Conservation (phyloP, 2,329 filamentous ascomycete genomes). For the Taxawa tesnikishii region DNA sequence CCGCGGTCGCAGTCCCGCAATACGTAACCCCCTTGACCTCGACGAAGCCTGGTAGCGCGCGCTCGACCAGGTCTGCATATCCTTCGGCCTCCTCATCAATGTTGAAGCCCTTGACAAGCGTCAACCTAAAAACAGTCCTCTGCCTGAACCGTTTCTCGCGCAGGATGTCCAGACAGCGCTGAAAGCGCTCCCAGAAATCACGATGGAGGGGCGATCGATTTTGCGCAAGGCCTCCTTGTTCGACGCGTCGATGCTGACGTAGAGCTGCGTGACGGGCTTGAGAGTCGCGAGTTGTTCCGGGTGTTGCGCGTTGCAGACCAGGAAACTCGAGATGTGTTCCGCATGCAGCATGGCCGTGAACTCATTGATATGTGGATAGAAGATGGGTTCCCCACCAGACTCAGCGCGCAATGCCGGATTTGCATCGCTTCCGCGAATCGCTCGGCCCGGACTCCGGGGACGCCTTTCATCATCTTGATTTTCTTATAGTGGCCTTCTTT, state of each 20-base stretch:
- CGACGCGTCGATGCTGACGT: constrained; percentile 90
- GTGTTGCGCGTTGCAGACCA: constrained; percentile 96
- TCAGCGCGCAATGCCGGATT: constrained; percentile 86
- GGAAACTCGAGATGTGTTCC: constrained; percentile 82
- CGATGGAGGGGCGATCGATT: constrained; percentile 84
- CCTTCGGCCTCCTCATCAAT: constrained; percentile 85
- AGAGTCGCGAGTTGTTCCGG: constrained; percentile 77
- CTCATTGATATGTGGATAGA: constrained; percentile 95
- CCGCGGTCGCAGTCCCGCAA: constrained; percentile 79
- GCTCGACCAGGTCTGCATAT: constrained; percentile 79
- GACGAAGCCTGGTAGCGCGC: constrained; percentile 78
- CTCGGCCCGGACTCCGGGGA: constrained; percentile 84
- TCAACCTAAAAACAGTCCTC: constrained; percentile 87
- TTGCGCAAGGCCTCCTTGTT: constrained; percentile 77
- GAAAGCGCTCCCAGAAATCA: constrained; percentile 96
- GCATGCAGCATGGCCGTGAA: constrained; percentile 72
- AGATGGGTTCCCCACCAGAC: constrained; percentile 96
- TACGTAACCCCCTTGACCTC: constrained; percentile 97
- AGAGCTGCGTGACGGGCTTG: constrained; percentile 82
- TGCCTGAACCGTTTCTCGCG: constrained; percentile 72
- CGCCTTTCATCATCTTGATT: constrained; percentile 92
- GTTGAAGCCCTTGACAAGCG: constrained; percentile 96
- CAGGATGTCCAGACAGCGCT: constrained; percentile 79
- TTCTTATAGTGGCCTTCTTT: constrained; percentile 92
- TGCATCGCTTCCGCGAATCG: constrained; percentile 85